Evolutionary conservation across 306 rosid genomes (phyloP).

Genomic region (Trifolium pratense): DNA sequence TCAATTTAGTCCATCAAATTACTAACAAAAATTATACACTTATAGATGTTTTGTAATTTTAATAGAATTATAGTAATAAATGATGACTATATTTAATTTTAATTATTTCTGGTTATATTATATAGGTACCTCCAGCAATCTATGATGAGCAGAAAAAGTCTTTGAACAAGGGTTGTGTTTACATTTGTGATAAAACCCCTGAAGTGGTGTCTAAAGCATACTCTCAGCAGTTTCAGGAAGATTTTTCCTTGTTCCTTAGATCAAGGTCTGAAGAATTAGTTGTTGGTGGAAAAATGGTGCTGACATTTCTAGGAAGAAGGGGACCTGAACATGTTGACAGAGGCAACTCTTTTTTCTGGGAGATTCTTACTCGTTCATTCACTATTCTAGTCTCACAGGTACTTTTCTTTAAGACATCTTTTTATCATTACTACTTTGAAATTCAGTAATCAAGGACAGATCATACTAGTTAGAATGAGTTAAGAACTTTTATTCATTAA

Average conservation of each 20-base stretch:
- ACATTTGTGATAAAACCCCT: slow-evolving; percentile 77
- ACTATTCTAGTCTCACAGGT: slow-evolving; percentile 74
- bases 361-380: slow-evolving; percentile 70
- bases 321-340: slow-evolving; percentile 71
- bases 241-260: slow-evolving; percentile 67
- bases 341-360: slow-evolving; percentile 88
- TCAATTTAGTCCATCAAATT: no score
- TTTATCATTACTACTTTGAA: background rate
- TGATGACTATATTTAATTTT: background rate
- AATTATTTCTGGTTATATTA: slow-evolving; percentile 9
- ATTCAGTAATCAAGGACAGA: background rate
- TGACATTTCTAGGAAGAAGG: slow-evolving; percentile 73
- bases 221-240: slow-evolving; percentile 69
- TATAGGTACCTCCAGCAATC: slow-evolving; percentile 78
- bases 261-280: slow-evolving; percentile 72
- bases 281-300: slow-evolving; percentile 81
- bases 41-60: background rate
- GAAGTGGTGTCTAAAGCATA: slow-evolving; percentile 66
- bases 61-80: background rate
- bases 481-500: background rate
- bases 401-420: background rate
- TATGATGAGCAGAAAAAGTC: slow-evolving; percentile 59
- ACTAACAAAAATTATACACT: no score
- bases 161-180: slow-evolving; percentile 70
- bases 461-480: background rate